Conservation (phyloP, 345 rosid species). For the Turritis glabra region DNA sequence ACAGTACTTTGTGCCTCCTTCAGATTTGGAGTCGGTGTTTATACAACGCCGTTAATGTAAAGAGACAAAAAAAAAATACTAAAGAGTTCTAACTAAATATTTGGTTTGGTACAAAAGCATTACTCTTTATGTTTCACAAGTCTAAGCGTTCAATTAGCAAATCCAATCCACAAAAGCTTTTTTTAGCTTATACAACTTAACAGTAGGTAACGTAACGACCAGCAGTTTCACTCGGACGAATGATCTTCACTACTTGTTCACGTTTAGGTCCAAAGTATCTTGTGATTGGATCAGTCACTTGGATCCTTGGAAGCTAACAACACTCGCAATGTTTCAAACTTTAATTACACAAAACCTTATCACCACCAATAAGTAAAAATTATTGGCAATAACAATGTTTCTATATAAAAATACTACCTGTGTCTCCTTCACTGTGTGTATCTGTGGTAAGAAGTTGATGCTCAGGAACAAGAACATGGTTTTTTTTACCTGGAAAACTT, state of each 20-base stretch:
- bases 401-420: too few relatives aligned
- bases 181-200: too few relatives aligned
- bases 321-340: too few relatives aligned
- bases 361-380: too few relatives aligned
- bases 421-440: constrained; percentile 43
- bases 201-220: too few relatives aligned
- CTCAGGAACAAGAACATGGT: constrained; percentile 74
- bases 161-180: too few relatives aligned
- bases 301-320: too few relatives aligned
- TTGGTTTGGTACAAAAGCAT: not conserved
- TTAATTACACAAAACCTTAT: too few relatives aligned
- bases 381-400: too few relatives aligned
- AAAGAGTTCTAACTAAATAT: not conserved
- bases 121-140: too few relatives aligned
- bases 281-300: too few relatives aligned
- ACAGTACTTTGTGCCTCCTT: constrained; percentile 78
- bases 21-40: constrained; percentile 68
- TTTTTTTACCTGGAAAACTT: constrained; percentile 68
- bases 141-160: not conserved
- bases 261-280: too few relatives aligned
- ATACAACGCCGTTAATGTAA: constrained; percentile 41
- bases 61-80: not conserved
- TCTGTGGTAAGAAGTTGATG: constrained; percentile 61
- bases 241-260: not conserved
- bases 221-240: not conserved